Evolutionary conservation across 1,284 basidiomycete genomes (phyloP), one percentile per base, ranked within the genome.

Genomic region (Trichosporon sp.): DNA sequence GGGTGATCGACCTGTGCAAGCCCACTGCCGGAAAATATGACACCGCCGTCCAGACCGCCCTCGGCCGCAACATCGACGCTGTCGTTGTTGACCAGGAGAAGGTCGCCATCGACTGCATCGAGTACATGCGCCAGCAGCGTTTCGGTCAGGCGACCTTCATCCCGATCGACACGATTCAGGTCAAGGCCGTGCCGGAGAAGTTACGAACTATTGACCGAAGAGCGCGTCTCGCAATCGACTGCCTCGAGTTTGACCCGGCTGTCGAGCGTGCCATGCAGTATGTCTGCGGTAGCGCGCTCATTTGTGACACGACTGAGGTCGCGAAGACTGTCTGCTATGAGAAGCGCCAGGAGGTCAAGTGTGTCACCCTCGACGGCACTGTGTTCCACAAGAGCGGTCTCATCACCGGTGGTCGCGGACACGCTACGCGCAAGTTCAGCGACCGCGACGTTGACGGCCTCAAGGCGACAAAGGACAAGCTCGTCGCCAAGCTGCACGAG

Each of bases 311-410:
- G 0, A 91, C 97, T 89, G 94, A 94, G 46, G 89, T 98, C 26
- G 97, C 97, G 4, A 88, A 90, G 75, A 90, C 91, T 80, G 90
- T 99, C 4, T 93, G 91, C 76, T 99, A 96, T 84, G 95, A 97
- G 76, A 95, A 92, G 83, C 90, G 91, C 0, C 92, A 97, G 79
- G 95, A 98, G 76, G 93, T 98, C 68, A 99, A 99, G 87, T 93
- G 94, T 71, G 96, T 99, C 10, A 96, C 97, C 0, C 87, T 99
- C 54, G 96, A 99, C 65, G 97, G 97, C 0, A 98, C 96, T 0
- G 87, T 99, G 70, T 98, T 99, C 68, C 97, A 99, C 84, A 97
- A 96, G 86, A 95, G 92, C 76, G 97, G 97, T 77, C 86, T 97
- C 64, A 99, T 99, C 80, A 99, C 97, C 43, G 97, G 97, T 85